phyloP scores from a whole-genome alignment of 2,329 filamentous ascomycete species.

The Penicillium griseofulvum region DNA sequence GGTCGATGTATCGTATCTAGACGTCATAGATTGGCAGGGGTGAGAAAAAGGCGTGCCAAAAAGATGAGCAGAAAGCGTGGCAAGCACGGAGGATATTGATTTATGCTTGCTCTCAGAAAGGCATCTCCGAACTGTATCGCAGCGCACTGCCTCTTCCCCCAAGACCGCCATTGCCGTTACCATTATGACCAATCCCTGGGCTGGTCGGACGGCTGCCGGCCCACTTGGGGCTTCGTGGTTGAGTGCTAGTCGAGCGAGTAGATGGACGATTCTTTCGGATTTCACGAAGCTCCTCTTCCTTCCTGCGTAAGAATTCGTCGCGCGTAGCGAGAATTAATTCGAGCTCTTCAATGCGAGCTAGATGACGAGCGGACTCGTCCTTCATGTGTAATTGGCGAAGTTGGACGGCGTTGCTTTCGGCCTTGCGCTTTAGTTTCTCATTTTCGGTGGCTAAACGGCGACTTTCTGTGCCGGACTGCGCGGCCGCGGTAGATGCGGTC shows the following conservation, averaged over 20 bases:
- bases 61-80: not conserved
- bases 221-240: slow-evolving; percentile 44
- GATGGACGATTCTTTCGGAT: slow-evolving; percentile 45
- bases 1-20: not conserved
- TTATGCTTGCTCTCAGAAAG: slow-evolving; percentile 15
- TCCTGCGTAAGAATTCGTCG: slow-evolving; percentile 41
- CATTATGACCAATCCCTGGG: slow-evolving; percentile 37
- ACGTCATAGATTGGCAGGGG: slow-evolving; percentile 7
- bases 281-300: slow-evolving; percentile 47
- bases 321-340: slow-evolving; percentile 36
- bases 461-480: slow-evolving; percentile 40
- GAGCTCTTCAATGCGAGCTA: slow-evolving; percentile 40
- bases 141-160: slow-evolving; percentile 38
- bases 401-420: slow-evolving; percentile 35
- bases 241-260: slow-evolving; percentile 44
- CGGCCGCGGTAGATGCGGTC: slow-evolving; percentile 45
- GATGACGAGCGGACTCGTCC: slow-evolving; percentile 33
- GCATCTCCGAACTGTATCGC: slow-evolving; percentile 40
- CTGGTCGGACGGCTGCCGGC: slow-evolving; percentile 41
- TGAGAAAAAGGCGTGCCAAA: not conserved
- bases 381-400: slow-evolving; percentile 41
- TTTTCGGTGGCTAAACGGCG: slow-evolving; percentile 40
- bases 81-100: not conserved
- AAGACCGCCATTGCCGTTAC: slow-evolving; percentile 31
- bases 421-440: slow-evolving; percentile 36